Evolutionary conservation across 805 yeast species (phyloP), one percentile per base, ranked within the genome.

Genomic region (Lipomyces yamanashiensis): DNA sequence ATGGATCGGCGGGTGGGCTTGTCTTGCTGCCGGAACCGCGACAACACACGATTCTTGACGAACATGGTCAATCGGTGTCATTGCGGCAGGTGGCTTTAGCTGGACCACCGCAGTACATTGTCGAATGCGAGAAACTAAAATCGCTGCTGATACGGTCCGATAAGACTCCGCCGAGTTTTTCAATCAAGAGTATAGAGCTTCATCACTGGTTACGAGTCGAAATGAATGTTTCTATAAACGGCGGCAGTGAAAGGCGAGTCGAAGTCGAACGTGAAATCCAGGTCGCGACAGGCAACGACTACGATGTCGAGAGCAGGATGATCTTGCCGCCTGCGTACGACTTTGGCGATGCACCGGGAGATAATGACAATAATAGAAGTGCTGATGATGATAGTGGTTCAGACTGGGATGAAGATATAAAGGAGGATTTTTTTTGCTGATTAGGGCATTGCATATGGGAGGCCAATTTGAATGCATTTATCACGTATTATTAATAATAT

Each of bases 281-380:
- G n/a, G 49, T 62, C 17, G 45, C 36, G 17, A 23, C 65, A 21
- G 59, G 54, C 6, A 58, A 56, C 17, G 59, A 44, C 47, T 62
- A 34, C 34, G 62, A 62, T 49, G 43, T 45, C 34, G 64, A 56
- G 13, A 37, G 37, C 17, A 17, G 21, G 47, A 10, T 36, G n/a
- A 48, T 52, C 17, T 28, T 62, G 44, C 65, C 65, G 41, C 65
- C 65, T 7, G 59, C 56, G 4, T 60, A 60, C 19, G 55, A 59
- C n/a, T 40, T 51, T 17, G 45, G 33, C 17, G 44, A 54, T 15
- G 15, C 8, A 12, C 21, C 3, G 41, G 41, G 28, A 8, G 19
- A 45, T 17, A 44, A n/a, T 15, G 37, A 47, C 23, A 28, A 47
- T 17, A 49, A 21, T 23, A 53, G 52, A 10, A 36, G 19, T 12